phyloP scores from a whole-genome alignment of 495 filamentous ascomycete species.

The Daldinia decipiens region DNA sequence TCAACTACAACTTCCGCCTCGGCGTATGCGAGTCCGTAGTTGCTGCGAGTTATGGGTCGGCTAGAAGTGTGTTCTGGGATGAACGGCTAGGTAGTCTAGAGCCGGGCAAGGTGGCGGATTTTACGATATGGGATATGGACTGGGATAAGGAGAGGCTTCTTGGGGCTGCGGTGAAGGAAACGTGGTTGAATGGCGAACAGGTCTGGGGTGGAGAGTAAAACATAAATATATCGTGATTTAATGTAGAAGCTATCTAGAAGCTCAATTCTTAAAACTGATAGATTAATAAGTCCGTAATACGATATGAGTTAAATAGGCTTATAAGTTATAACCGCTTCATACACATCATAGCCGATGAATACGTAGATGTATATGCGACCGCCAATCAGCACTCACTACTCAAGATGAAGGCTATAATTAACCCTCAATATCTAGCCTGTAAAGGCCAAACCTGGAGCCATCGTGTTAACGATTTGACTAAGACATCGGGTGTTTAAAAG shows the following conservation, averaged over 20 bases:
- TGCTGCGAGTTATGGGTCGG: conserved; percentile 66
- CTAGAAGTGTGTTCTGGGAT: conserved; percentile 68
- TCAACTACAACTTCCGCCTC: conserved; percentile 66
- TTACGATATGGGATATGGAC: conserved; percentile 67
- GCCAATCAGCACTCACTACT: too few relatives aligned
- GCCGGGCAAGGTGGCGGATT: conserved; percentile 64
- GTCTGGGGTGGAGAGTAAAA: conserved; percentile 47
- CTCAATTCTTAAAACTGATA: neutral
- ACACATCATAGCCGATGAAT: too few relatives aligned
- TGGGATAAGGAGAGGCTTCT: conserved; percentile 63
- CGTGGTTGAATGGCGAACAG: conserved; percentile 64
- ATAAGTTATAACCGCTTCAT: too few relatives aligned
- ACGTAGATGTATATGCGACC: too few relatives aligned
- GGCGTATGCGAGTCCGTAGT: conserved; percentile 62
- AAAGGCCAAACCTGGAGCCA: too few relatives aligned
- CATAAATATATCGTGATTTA: neutral
- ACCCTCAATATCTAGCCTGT: too few relatives aligned
- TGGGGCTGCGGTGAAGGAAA: conserved; percentile 60
- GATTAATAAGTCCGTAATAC: neutral
- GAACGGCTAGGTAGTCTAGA: conserved; percentile 61
- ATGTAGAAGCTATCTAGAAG: neutral
- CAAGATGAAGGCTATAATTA: too few relatives aligned
- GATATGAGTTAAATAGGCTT: too few relatives aligned
- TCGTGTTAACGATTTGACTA: too few relatives aligned
- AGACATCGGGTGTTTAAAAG: too few relatives aligned